phyloP scores from a whole-genome alignment of 2,329 filamentous ascomycete genomes.

The Sporothrix mexicana region DNA sequence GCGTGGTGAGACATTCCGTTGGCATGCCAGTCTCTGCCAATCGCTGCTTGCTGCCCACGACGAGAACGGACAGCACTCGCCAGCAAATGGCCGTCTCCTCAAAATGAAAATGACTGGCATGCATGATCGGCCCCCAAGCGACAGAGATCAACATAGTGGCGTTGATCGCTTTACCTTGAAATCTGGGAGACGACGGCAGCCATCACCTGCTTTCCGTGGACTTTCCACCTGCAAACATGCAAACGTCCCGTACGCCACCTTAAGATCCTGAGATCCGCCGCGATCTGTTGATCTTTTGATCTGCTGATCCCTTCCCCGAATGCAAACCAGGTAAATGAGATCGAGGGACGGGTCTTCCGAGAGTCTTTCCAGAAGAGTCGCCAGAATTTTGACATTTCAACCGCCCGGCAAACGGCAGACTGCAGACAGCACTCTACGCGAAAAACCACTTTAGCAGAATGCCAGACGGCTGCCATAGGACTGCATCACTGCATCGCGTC shows the following conservation, averaged over 20 bases:
- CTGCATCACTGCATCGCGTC: no score
- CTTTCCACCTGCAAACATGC: no score
- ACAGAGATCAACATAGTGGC: background rate
- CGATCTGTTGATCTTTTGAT: background rate
- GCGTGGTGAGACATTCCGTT: slow-evolving; percentile 20
- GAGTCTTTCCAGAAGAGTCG: background rate
- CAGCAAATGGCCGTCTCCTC: no score
- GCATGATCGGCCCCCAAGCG: background rate
- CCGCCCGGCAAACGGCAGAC: background rate
- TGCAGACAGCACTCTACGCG: slow-evolving; percentile 1
- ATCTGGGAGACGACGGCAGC: no score
- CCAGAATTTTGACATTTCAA: background rate
- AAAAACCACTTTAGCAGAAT: background rate
- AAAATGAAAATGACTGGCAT: background rate
- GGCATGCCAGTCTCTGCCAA: slow-evolving; percentile 21
- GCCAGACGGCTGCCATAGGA: background rate
- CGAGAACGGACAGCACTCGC: background rate
- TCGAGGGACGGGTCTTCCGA: no score
- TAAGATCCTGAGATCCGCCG: background rate
- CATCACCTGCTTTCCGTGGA: no score
- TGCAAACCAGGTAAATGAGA: background rate
- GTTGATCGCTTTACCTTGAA: slow-evolving; percentile 21
- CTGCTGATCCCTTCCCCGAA: background rate
- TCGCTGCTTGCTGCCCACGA: no score
- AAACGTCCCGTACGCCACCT: no score